A percentile compares a stretch with the other conserved stretches of the same genome.
phyloP scores from a whole-genome alignment of 441 rosid species.

The Croton setiger region DNA sequence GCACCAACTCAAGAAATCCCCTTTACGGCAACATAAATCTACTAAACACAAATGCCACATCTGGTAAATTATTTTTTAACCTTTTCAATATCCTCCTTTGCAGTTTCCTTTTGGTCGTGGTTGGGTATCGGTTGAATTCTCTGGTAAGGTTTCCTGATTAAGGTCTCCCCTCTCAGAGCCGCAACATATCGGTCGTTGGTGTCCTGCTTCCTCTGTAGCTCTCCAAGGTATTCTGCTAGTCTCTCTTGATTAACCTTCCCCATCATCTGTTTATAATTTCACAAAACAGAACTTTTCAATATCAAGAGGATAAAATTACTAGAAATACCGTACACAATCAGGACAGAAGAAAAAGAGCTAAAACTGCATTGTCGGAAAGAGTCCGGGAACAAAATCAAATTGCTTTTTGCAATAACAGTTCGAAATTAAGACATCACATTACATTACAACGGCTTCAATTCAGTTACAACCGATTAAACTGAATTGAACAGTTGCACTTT shows the following conservation, averaged over 20 bases:
- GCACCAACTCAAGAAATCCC: no score
- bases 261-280: constrained; percentile 64
- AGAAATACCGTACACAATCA: neutral
- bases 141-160: constrained; percentile 79
- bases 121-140: constrained; percentile 73
- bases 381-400: neutral
- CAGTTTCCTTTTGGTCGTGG: constrained; percentile 28
- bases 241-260: constrained; percentile 85
- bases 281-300: constrained; percentile 14
- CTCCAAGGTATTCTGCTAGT: constrained; percentile 86
- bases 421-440: neutral
- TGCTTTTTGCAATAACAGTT: neutral
- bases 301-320: neutral
- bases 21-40: no score
- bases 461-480: neutral
- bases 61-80: constrained; percentile 23
- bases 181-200: constrained; percentile 92
- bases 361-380: neutral
- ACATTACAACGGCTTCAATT: neutral
- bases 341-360: neutral
- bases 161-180: constrained; percentile 83
- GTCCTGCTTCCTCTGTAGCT: constrained; percentile 82
- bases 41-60: no score
- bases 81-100: constrained; percentile 20
- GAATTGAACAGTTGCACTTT: neutral